Evolutionary conservation across 176 grass and related monocot species (phyloP), one percentile per base, ranked within the genome.

Genomic region (Raddia guianensis): DNA sequence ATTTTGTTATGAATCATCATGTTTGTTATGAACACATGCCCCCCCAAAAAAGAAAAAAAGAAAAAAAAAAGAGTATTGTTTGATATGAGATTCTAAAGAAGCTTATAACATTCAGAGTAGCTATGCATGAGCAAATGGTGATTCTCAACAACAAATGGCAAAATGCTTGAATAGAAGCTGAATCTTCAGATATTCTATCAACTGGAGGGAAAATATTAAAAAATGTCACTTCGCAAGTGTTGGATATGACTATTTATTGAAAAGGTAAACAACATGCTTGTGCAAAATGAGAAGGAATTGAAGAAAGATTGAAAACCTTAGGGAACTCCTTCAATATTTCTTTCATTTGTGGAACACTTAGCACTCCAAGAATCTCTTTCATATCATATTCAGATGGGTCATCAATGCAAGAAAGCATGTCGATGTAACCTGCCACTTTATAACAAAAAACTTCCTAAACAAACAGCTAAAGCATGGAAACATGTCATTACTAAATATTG

Each of bases 331-430:
- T 88, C 57, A 98, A 62, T 59, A 94, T 85, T 85, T 93, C 88
- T 18, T 85, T 89, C 83, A 98, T 87, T 88, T 98, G 90, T 79
- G 86, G 79, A 84, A 93, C 90, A 86, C 51, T 91, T 80, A 98
- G 89, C 78, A 98, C 78, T 75, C 87, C 81, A 84, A 98, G 63
- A 80, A 95, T 63, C 72, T 93, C 90, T 73, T 95, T 84, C 57
- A 93, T 79, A 86, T 92, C 88, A 83, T 85, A 89, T 72, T 83
- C 61, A 67, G 66, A 82, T 77, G 80, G 77, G 80, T 79, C 78
- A 80, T 83, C 70, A 10, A 60, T 75, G 73, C 62, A 80, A 77
- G 78, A 77, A 89, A 95, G 37, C 78, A 89, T 85, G 78, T 82
- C 67, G 0, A 95, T 64, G 66, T 86, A 98, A 87, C 92, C 95